Percentiles rank a stretch among this genome's conserved stretches.
Evolutionary conservation across 371 early-diverging fungal species (phyloP).

Genomic region (Lichtheimia ornata): DNA sequence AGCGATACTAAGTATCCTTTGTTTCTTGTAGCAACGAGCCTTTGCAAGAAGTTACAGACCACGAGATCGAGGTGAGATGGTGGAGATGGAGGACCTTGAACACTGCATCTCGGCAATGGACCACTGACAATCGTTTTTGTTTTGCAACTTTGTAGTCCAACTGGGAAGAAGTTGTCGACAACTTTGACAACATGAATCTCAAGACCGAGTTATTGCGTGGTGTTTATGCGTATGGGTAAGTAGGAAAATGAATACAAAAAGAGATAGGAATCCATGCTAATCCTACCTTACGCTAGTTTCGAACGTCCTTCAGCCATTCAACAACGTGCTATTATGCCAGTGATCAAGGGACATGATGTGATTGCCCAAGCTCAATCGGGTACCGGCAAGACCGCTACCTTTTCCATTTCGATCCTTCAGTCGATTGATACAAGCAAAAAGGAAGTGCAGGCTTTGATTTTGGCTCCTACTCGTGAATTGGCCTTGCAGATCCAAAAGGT

Average conservation of each 20-base stretch:
- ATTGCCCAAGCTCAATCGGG: slow-evolving; percentile 97
- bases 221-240: slow-evolving; percentile 84
- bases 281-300: slow-evolving; percentile 49
- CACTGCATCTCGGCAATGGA: not conserved
- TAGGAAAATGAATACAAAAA: not conserved
- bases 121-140: no score
- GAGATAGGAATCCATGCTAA: not conserved
- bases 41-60: slow-evolving; percentile 27
- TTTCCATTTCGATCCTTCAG: slow-evolving; percentile 91
- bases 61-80: slow-evolving; percentile 26
- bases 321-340: slow-evolving; percentile 88
- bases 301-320: slow-evolving; percentile 91
- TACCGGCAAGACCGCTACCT: slow-evolving; percentile 97
- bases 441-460: slow-evolving; percentile 85
- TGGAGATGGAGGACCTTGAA: not conserved
- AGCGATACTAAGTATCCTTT: no score
- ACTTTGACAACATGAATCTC: slow-evolving; percentile 85
- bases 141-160: slow-evolving; percentile 58
- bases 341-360: slow-evolving; percentile 83
- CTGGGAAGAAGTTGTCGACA: slow-evolving; percentile 73
- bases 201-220: slow-evolving; percentile 84
- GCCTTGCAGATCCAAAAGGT: slow-evolving; percentile 89
- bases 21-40: slow-evolving; percentile 19
- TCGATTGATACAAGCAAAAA: slow-evolving; percentile 70
- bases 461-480: slow-evolving; percentile 92